Base-by-base conservation (phyloP, 164 flowering plant species). In the Vitis amurensis region DNA sequence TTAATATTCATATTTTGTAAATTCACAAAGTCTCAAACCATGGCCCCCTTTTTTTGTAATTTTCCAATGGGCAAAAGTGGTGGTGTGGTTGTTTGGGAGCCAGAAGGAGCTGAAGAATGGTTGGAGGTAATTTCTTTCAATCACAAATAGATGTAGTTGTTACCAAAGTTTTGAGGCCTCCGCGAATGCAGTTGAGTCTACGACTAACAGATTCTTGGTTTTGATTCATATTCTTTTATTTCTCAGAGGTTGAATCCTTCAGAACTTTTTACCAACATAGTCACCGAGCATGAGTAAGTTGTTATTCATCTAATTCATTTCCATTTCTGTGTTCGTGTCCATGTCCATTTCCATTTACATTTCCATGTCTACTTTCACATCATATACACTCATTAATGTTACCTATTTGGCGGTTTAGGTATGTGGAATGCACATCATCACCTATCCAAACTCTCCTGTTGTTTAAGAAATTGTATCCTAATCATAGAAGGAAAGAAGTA, bases 1-100 rank as follows among this genome's bases (percentile, higher is more conserved):
- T 31, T 31, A 31, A 31, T 31, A 31, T 31, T 31, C 44, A 31
- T 31, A 31, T 23, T 23, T 23, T 23, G 23, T 23, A 23, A 23
- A 23, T 31, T 31, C 44, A 31, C 44, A 31, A 6, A 31, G 44
- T 31, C 4, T 31, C 44, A 1, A 31, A 2, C 1, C 7, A 31
- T 31, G 44, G 8, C 7, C 7, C 44, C 0, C 17, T 17, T 31
- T 31, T 31, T 31, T 31, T 31, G 7, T 0, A 31, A 31, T 4
- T 31, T 37, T 44, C 30, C 13, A 11, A 6, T 74, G 81, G 71
- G 76, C 57, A 55, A 71, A 52, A 82, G 68, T 75, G 85, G 85
- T 23, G 85, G 85, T 47, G 4, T 82, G 16, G 5, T 83, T n/a
- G 78, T 83, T 1, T 82, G 83, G 85, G 85, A 82, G 72, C 85